Base-by-base conservation (phyloP, 177 flowering plant genomes). In the Vitis hybrid region DNA sequence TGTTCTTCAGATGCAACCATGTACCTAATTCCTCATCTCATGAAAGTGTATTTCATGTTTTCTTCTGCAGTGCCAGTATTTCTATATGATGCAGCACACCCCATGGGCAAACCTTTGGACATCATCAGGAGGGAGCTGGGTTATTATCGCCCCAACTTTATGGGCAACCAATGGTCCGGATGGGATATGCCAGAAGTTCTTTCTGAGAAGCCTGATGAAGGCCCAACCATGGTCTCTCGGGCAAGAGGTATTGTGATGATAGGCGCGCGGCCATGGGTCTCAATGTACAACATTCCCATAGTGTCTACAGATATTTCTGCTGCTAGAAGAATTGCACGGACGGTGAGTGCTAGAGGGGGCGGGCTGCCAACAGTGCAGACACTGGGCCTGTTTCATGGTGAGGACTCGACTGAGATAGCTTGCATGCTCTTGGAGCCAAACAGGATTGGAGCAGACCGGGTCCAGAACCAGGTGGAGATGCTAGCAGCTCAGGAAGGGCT, bases 301-400 rank as follows among this genome's bases (percentile, higher is more conserved):
- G 55, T 79, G 76, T 84, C 89, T 49, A 82, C 89, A 0, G 87
- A 89, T 64, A 73, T 84, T 11, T 71, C 82, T 0, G 72, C 77
- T 3, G 66, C 88, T 1, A 67, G 86, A 24, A 75, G 79, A 57
- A 89, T 89, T 18, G 89, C 93, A 3, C 72, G 79, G 54, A 77
- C 75, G 84, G 89, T 89, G 59, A 89, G 93, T 72, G 89, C 85
- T 3, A 76, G 93, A 33, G 93, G 90, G 0, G 93, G 93, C 5
- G 89, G 93, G n/a, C 86, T 89, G 2, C 93, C 89, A 3, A 78
- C 85, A 1, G 90, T 87, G 62, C 90, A 89, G 62, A 71, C 89
- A 3, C 47, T 89, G 47, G 90, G 83, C 63, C 85, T 87, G 12
- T 77, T 84, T 62, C 90, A 89, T 53, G 90, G 88, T 0, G 90